Conservation (phyloP, 768 basidiomycete species). For the Mycena maculata region DNA sequence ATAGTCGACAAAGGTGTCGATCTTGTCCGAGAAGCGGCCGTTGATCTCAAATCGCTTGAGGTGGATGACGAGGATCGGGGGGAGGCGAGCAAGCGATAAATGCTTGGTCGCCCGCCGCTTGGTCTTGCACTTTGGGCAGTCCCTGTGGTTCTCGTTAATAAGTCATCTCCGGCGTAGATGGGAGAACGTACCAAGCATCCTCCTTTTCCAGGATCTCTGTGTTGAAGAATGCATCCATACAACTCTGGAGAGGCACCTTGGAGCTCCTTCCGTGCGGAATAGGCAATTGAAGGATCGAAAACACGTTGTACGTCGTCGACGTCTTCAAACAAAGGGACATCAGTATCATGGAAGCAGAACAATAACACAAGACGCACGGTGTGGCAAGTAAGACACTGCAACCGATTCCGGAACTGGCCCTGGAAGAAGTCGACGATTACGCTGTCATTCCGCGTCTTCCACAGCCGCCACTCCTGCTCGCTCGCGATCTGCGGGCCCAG, state of each 20-base stretch:
- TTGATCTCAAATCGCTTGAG: conserved; percentile 93
- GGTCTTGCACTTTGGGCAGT: conserved; percentile 93
- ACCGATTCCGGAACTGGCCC: conserved; percentile 91
- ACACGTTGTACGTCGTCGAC: conserved; percentile 96
- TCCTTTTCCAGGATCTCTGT: conserved; percentile 92
- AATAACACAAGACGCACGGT: conserved; percentile 63
- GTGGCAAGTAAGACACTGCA: conserved; percentile 91
- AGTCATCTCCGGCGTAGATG: background rate
- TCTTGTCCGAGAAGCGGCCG: conserved; percentile 94
- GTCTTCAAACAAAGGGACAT: conserved; percentile 64
- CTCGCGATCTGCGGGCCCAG: conserved; percentile 89
- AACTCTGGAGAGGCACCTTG: conserved; percentile 79
- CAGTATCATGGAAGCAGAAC: conserved; percentile 1
- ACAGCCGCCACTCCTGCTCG: conserved; percentile 92
- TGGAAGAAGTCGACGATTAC: conserved; percentile 98
- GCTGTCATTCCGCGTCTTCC: conserved; percentile 91
- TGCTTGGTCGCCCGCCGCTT: conserved; percentile 88
- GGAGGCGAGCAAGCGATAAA: conserved; percentile 90
- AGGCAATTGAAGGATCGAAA: conserved; percentile 94
- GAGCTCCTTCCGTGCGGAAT: conserved; percentile 75
- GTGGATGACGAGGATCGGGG: conserved; percentile 92
- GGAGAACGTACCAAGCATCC: conserved; percentile 84
- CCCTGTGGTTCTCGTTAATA: conserved; percentile 60
- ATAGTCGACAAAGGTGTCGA: conserved; percentile 95
- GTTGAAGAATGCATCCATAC: conserved; percentile 91